Percentiles rank a stretch among this genome's conserved stretches.
These are phyloP conservation scores for Vickermania spadyakhi DNA, from an alignment of 208 protist genomes.

Conservation along the genomic window DNA sequence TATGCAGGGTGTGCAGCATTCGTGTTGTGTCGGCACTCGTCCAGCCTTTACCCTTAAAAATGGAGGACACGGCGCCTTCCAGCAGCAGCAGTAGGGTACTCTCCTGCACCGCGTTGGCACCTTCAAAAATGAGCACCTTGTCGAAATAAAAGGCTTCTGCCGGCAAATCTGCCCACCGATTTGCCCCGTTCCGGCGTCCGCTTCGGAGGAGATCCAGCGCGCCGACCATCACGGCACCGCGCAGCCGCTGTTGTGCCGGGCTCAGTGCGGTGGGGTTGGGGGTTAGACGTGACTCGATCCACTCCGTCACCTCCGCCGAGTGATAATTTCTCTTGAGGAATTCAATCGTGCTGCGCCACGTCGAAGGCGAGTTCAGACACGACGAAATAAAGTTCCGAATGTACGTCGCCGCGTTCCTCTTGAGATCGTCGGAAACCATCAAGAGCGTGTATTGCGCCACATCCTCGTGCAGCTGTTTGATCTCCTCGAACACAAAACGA, in stretches of 20 bases:
- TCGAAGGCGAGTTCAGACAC: slow-evolving; percentile 35
- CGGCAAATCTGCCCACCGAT: slow-evolving; percentile 65
- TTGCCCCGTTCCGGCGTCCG: slow-evolving; percentile 21
- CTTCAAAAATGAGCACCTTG: slow-evolving; percentile 57
- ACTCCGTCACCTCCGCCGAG: slow-evolving; percentile 20
- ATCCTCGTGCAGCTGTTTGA: slow-evolving; percentile 46
- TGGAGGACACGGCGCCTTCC: slow-evolving; percentile 53
- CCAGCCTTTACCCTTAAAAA: slow-evolving; percentile 36
- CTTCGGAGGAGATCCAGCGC: slow-evolving; percentile 51
- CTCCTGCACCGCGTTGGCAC: slow-evolving; percentile 77
- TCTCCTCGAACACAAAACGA: slow-evolving; percentile 49
- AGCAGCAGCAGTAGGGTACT: slow-evolving; percentile 53
- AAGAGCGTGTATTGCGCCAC: slow-evolving; percentile 58
- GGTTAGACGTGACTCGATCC: slow-evolving; percentile 21
- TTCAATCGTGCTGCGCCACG: slow-evolving; percentile 48
- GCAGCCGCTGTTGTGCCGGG: slow-evolving; percentile 36
- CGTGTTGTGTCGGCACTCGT: slow-evolving; percentile 21
- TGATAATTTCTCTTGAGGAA: slow-evolving; percentile 47
- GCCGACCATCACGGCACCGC: slow-evolving; percentile 44
- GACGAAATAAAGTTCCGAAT: slow-evolving; percentile 58
- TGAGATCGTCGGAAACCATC: slow-evolving; percentile 40
- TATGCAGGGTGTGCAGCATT: slow-evolving; percentile 40
- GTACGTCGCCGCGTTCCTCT: slow-evolving; percentile 50
- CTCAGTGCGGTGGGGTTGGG: slow-evolving; percentile 25
- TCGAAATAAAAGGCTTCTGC: slow-evolving; percentile 77